Percentiles rank a stretch among this genome's conserved stretches.
phyloP scores from a whole-genome alignment of 306 rosid genomes.

The Abrus precatorius region DNA sequence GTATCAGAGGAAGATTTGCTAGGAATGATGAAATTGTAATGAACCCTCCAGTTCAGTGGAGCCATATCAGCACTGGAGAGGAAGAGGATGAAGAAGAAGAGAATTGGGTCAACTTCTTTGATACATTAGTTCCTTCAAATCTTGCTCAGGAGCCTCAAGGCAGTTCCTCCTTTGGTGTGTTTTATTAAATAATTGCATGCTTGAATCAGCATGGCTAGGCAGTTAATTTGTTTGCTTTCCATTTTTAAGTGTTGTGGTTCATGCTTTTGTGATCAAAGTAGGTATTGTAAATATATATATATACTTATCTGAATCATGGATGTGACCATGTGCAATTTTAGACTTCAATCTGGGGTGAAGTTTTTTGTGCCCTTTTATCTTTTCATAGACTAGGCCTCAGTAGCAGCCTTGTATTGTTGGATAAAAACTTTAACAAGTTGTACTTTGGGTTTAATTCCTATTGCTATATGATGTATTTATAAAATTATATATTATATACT shows the following conservation, averaged over 20 bases:
- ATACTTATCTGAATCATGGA: slow-evolving; percentile 49
- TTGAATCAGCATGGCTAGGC: not conserved
- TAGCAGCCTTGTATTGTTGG: slow-evolving; percentile 23
- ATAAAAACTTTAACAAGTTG: slow-evolving; percentile 30
- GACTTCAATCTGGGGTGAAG: slow-evolving; percentile 50
- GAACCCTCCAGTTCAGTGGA: slow-evolving; percentile 63
- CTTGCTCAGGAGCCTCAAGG: slow-evolving; percentile 51
- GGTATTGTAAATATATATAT: slow-evolving; percentile 46
- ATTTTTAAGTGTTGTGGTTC: slow-evolving; percentile 16
- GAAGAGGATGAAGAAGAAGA: slow-evolving; percentile 71
- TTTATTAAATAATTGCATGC: slow-evolving; percentile 39
- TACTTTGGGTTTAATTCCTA: slow-evolving; percentile 35
- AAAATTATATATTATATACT: slow-evolving; percentile 27
- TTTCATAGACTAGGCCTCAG: slow-evolving; percentile 44
- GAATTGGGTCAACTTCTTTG: slow-evolving; percentile 74
- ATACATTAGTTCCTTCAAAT: slow-evolving; percentile 66
- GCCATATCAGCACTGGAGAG: slow-evolving; percentile 57
- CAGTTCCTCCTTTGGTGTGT: slow-evolving; percentile 32
- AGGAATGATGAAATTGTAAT: slow-evolving; percentile 72
- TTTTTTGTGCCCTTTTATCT: slow-evolving; percentile 50
- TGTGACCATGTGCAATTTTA: slow-evolving; percentile 52
- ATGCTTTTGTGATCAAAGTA: slow-evolving; percentile 47
- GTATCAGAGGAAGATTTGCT: slow-evolving; percentile 88
- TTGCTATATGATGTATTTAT: slow-evolving; percentile 33
- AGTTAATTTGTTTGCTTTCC: slow-evolving; percentile 1